phyloP scores from a whole-genome alignment of 441 rosid genomes.

The Geranium incanum region DNA sequence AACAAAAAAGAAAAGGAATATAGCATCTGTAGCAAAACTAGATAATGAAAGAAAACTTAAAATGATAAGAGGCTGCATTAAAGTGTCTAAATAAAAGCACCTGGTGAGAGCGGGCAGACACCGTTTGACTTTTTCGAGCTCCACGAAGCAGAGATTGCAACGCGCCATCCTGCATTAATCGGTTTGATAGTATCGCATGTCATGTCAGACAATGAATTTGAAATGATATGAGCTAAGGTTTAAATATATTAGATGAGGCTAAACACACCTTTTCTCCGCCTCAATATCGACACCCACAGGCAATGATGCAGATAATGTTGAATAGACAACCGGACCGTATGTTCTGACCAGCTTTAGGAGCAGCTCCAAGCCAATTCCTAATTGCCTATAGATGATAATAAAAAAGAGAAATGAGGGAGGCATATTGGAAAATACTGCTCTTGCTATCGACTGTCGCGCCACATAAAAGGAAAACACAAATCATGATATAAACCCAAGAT shows the following conservation, averaged over 20 bases:
- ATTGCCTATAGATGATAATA: background rate
- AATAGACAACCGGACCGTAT: background rate
- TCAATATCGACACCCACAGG: constrained; percentile 93
- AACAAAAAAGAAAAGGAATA: constrained; percentile 10
- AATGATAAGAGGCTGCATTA: background rate
- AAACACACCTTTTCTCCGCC: constrained; percentile 83
- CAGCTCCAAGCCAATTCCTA: background rate
- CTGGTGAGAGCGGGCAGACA: constrained; percentile 55
- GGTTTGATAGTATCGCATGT: background rate
- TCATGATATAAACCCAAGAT: background rate
- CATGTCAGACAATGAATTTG: background rate
- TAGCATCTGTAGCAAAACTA: background rate
- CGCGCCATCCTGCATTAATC: constrained; percentile 63
- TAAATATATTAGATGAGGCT: constrained; percentile 1
- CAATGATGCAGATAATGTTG: constrained; percentile 51
- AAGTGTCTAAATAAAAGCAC: constrained; percentile 29
- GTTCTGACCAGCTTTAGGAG: background rate
- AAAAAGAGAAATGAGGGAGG: background rate
- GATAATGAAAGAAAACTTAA: background rate
- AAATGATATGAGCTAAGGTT: background rate
- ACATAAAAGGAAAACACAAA: no score
- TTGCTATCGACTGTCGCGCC: background rate
- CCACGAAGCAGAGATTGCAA: constrained; percentile 72
- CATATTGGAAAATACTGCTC: background rate
- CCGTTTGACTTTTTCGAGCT: constrained; percentile 78